Percentiles rank a stretch among this genome's conserved stretches.
Evolutionary conservation across 208 protist genomes (phyloP).

Genomic region (Tritrichomonas foetus): DNA sequence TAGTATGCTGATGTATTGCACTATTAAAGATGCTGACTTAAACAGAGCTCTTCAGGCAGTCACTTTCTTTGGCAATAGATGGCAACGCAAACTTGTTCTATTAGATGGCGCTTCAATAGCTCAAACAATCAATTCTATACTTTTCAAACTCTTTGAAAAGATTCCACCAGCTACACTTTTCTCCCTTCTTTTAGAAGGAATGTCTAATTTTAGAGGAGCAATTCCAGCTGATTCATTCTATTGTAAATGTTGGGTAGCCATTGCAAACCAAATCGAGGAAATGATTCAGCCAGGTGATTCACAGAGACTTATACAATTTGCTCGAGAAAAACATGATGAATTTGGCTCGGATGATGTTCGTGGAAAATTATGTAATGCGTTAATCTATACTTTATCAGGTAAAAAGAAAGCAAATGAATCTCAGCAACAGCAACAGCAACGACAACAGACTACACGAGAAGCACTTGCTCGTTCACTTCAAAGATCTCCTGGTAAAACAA

Average conservation of each 20-base stretch:
- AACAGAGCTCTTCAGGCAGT: not conserved
- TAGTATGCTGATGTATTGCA: not conserved
- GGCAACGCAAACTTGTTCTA: not conserved
- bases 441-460: not conserved
- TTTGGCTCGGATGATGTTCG: not conserved
- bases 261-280: not conserved
- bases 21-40: not conserved
- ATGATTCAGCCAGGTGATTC: not conserved
- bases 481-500: too few species aligned
- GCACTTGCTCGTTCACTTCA: not conserved
- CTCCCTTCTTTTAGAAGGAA: not conserved
- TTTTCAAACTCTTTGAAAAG: conserved; percentile 30
- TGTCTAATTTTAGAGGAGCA: not conserved
- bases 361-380: not conserved
- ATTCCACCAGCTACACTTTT: not conserved
- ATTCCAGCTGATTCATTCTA: not conserved
- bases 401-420: not conserved
- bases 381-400: not conserved
- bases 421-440: not conserved
- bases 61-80: not conserved
- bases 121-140: not conserved
- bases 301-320: not conserved
- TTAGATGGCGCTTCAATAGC: not conserved
- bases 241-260: not conserved
- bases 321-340: not conserved